Base-by-base conservation (phyloP, 2,329 filamentous ascomycete species). In the Alternaria sp. region DNA sequence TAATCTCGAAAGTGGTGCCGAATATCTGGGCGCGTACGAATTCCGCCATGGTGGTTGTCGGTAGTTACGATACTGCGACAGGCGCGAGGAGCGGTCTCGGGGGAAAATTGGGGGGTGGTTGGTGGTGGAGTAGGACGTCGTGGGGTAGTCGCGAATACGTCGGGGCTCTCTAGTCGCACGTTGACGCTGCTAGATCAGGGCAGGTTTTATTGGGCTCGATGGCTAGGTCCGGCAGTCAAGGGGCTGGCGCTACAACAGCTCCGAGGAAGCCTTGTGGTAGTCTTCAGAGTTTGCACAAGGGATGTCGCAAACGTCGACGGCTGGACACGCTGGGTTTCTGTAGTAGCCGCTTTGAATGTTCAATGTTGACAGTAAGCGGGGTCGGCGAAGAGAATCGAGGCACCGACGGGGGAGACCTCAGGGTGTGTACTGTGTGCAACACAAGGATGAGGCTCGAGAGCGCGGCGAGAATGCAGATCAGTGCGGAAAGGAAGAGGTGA, bases 21-120 rank as follows among this genome's bases (percentile, higher is more conserved):
- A 99, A 99, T 80, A 99, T 98, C 86, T 98, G 94, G 78, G 94
- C 93, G 82, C 95, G 91, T 77, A 99, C 92, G 81, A 99, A 99
- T 86, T 99, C 95, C 80, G 95, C 95, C 95, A 99, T 98, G 79
- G 77, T 89, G 86, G 58, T 61, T 56, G 40, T 56, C 34, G 63
- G 65, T 60, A 34, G 52, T 42, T 54, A 51, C 31, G 41, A 44
- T 54, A 31, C 37, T 69, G 71, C 72, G 67, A 64, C 63, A 54
- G 68, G 67, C 63, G 69, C 61, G 31, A 40, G 62, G 61, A 65
- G 65, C 40, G 51, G 49, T 34, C 42, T 46, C 39, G 45, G 13
- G 21, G 10, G 57, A 39, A 23, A 23, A 40, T 44, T 57, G 58
- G 54, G 56, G 54, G 40, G 26, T 31, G 36, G 36, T 23, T 54